Evolutionary conservation across 495 filamentous ascomycete species (phyloP), one percentile per base, ranked within the genome.

Genomic region (Recurvomyces mirabilis): DNA sequence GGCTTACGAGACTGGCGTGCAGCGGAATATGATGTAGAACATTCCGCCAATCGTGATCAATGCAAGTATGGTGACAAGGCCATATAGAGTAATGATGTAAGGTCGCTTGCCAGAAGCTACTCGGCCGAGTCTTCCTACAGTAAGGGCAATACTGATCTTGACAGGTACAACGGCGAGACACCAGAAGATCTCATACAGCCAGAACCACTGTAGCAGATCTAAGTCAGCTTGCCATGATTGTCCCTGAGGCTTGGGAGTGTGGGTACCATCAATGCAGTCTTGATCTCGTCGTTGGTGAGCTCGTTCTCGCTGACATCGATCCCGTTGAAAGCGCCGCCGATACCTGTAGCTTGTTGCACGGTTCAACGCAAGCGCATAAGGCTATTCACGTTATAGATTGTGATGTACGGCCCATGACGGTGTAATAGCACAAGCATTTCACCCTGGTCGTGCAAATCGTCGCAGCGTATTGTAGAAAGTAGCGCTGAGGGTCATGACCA

Each of bases 1-100:
- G 17, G n/a, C 41, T 11, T 21, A 44, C 41, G 41, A 44, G 5
- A 44, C 31, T 44, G 41, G 41, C 4, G 28, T 34, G 18, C 41
- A 44, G 18, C 22, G 29, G 32, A 44, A 44, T 28, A 44, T 36
- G n/a, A 44, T 36, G 14, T 36, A 44, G 41, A 44, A 44, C 11
- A 44, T 4, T 5, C 9, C 28, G 9, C 35, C n/a, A 12, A 44
- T 7, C 13, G 6, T 44, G 19, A 36, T 44, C 6, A 44, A 36
- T 4, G 41, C 36, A 13, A 44, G 14, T n/a, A 36, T 7, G 15
- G 29, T 24, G 12, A 30, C 35, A 4, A 44, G 6, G 14, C 35
- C 15, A n/a, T 36, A 44, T 6, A 44, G 41, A 5, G 12, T n/a
- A 11, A 17, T 34, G 17, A 25, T 20, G 29, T 20, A 36, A 5